Evolutionary conservation across 495 filamentous ascomycete species (phyloP), one percentile per base, ranked within the genome.

Genomic region (Patellaria atrata): DNA sequence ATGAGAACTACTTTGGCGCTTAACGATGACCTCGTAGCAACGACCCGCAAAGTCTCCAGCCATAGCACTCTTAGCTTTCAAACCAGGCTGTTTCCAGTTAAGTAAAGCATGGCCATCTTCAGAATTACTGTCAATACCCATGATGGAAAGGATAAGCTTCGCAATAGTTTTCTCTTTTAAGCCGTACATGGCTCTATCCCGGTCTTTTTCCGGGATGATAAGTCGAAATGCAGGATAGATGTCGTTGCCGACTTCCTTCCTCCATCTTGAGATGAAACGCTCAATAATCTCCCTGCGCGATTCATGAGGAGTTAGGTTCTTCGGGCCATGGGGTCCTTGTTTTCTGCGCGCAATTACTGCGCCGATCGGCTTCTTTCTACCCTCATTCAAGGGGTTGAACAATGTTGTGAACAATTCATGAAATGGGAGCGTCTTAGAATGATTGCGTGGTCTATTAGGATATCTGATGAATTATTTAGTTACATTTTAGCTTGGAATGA

Each of bases 151-250:
- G 4, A 96, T 62, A 25, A 97, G 56, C 46, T 81, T 92, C 3
- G 76, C 86, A 36, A 96, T 86, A 11, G 71, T 71, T 54, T 80
- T 84, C 60, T 97, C 89, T 54, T 96, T 96, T 19, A 97, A 65
- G 3, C 86, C 82, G 48, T 97, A 97, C 71, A 93, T 85, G 22
- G 80, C 78, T 22, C 89, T 71, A 40, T 96, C 86, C 21, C 86
- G 69, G 50, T 97, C 89, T 50, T 92, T 92, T 46, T 87, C 82
- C 0, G 85, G 83, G n/a, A 93, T 60, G 46, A 96, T 91, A 32
- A 97, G 64, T 22, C 89, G 71, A 55, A 97, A 72, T 13, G 84
- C 86, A 2, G 91, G 91, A 57, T 91, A 94, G 43, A 96, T 81
- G 51, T 97, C 86, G 45, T 79, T 62, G 29, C 89, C 89, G 14